phyloP scores from a whole-genome alignment of 805 yeast genomes.

The Ogataea zsoltii region DNA sequence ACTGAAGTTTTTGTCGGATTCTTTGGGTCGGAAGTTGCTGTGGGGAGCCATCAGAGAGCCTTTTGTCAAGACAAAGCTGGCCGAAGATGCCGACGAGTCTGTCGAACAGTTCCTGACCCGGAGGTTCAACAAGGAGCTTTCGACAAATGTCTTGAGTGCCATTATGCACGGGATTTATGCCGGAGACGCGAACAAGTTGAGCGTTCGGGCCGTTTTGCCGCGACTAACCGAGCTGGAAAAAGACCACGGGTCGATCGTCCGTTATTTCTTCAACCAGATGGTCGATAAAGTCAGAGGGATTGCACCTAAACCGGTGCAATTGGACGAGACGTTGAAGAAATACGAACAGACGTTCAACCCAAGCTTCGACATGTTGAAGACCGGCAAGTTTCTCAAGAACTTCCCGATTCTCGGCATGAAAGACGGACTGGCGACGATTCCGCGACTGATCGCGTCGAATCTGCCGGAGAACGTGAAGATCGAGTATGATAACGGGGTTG shows the following conservation, averaged over 20 bases:
- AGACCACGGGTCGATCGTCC: conserved; percentile 57
- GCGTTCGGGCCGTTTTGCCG: conserved; percentile 63
- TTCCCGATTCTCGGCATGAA: conserved; percentile 64
- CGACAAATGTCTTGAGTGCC: conserved; percentile 71
- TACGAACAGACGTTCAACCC: conserved; percentile 46
- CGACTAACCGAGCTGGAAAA: conserved; percentile 57
- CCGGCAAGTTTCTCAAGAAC: conserved; percentile 42
- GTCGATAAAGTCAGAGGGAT: conserved; percentile 22
- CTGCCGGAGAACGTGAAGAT: conserved; percentile 46
- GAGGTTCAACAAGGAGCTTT: conserved; percentile 61
- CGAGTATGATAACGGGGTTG: conserved; percentile 31
- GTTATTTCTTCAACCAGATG: conserved; percentile 42
- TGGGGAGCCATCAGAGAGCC: conserved; percentile 53
- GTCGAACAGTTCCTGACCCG: conserved; percentile 66
- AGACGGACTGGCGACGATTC: conserved; percentile 56
- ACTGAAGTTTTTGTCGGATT: conserved; percentile 30
- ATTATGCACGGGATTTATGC: conserved; percentile 89
- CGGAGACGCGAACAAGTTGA: conserved; percentile 68
- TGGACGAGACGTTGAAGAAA: conserved; percentile 33
- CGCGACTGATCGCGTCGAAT: conserved; percentile 42
- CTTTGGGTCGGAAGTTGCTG: conserved; percentile 35
- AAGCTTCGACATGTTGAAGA: conserved; percentile 37
- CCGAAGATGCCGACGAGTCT: conserved; percentile 58
- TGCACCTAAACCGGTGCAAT: conserved; percentile 3
- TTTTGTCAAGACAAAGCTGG: conserved; percentile 35